Conservation (phyloP, 2,329 filamentous ascomycete genomes). For the Pseudophaeomoniella oleicola region DNA sequence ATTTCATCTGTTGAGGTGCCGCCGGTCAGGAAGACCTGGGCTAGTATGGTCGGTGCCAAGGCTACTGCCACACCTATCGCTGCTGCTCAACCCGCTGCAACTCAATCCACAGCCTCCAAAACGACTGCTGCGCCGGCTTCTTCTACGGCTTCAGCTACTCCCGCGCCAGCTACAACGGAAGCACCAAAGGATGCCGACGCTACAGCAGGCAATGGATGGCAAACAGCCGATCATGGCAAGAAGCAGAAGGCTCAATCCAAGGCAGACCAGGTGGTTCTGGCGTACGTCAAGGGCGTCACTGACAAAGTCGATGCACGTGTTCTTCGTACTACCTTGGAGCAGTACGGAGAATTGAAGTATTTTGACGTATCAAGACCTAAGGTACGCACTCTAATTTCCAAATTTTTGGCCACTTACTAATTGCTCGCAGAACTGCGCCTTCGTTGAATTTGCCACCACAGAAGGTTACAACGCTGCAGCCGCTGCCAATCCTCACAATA, state of each 20-base stretch:
- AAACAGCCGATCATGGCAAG: slow-evolving; percentile 75
- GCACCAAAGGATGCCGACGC: no score
- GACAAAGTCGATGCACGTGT: slow-evolving; percentile 69
- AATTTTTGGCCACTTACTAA: slow-evolving; percentile 6
- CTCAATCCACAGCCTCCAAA: slow-evolving; percentile 19
- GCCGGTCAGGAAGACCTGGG: slow-evolving; percentile 43
- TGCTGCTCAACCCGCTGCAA: slow-evolving; percentile 17
- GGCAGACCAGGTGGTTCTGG: slow-evolving; percentile 64
- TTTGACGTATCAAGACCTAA: slow-evolving; percentile 56
- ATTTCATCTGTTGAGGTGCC: slow-evolving; percentile 36
- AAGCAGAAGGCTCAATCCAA: slow-evolving; percentile 54
- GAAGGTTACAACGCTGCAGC: slow-evolving; percentile 74
- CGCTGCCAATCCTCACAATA: slow-evolving; percentile 68
- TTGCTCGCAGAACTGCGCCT: slow-evolving; percentile 68
- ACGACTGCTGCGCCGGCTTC: slow-evolving; percentile 17
- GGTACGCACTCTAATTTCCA: slow-evolving; percentile 37
- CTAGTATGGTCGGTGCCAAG: slow-evolving; percentile 37
- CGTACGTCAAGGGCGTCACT: slow-evolving; percentile 91
- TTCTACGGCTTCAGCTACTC: slow-evolving; percentile 20
- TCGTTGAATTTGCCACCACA: slow-evolving; percentile 76
- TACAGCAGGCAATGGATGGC: slow-evolving; percentile 55
- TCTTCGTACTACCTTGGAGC: slow-evolving; percentile 54
- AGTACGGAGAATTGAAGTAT: slow-evolving; percentile 51
- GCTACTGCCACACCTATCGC: slow-evolving; percentile 23
- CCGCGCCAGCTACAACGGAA: slow-evolving; percentile 20